A percentile compares a stretch with the other conserved stretches of the same genome.
phyloP scores from a whole-genome alignment of 2,329 filamentous ascomycete genomes.

The Ceratocystis ficicola region DNA sequence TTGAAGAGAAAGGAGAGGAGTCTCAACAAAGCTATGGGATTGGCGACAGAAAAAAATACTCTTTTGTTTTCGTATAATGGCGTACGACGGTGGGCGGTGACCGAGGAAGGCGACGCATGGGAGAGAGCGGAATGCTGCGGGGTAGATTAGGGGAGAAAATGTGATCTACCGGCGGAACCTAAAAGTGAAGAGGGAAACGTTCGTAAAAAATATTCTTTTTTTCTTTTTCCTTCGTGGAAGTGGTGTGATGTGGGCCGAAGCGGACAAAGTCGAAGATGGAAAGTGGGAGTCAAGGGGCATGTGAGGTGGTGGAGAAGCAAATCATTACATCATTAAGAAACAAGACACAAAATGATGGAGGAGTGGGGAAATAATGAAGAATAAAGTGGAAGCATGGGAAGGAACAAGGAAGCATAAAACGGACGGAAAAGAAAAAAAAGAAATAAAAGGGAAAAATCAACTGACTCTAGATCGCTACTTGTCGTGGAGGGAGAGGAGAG shows the following conservation, averaged over 20 bases:
- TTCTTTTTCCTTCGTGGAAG: conserved; percentile 26
- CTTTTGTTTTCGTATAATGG: background rate
- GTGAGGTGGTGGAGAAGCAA: background rate
- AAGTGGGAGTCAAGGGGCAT: background rate
- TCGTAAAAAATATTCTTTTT: conserved; percentile 56
- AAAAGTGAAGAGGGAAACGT: conserved; percentile 51
- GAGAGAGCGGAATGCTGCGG: conserved; percentile 7
- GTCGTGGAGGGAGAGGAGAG: background rate
- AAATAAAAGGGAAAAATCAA: background rate
- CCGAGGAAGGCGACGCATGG: background rate
- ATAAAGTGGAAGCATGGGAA: background rate
- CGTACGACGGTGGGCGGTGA: background rate
- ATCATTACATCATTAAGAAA: conserved; percentile 6
- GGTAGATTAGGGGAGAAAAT: conserved; percentile 3
- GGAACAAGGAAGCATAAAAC: background rate
- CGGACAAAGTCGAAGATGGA: conserved; percentile 5
- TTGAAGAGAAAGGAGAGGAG: background rate
- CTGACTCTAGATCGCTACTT: background rate
- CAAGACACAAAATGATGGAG: conserved; percentile 3
- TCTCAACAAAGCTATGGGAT: background rate
- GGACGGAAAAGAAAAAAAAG: background rate
- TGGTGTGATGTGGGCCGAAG: background rate
- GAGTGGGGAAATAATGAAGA: background rate
- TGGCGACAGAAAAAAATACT: background rate
- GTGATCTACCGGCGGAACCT: conserved; percentile 83